These are phyloP conservation scores for Polyrhizophydium stewartii DNA, from an alignment of 371 early-diverging fungal genomes.

Conservation along the genomic window DNA sequence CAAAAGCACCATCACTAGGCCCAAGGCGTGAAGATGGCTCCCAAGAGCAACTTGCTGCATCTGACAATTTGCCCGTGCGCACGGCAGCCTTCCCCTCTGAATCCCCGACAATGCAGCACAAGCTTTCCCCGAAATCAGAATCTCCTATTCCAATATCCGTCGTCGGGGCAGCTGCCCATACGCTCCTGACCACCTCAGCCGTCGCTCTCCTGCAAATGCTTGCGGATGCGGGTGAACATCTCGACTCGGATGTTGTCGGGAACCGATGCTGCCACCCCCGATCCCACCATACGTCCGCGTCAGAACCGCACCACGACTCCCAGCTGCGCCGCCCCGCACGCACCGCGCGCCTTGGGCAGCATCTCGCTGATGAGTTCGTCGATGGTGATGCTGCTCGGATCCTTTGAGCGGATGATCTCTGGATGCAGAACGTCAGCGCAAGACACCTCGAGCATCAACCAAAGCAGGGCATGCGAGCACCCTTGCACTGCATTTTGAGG, in stretches of 20 bases:
- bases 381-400: slow-evolving; percentile 24
- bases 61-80: too few relatives aligned
- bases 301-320: too few relatives aligned
- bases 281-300: too few relatives aligned
- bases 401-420: slow-evolving; percentile 28
- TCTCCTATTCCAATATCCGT: too few relatives aligned
- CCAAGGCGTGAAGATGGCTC: too few relatives aligned
- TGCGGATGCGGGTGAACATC: slow-evolving; percentile 4
- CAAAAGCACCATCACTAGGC: slow-evolving; percentile 51
- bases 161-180: too few relatives aligned
- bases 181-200: not conserved
- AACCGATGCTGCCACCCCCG: slow-evolving; percentile 3
- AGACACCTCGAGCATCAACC: not conserved
- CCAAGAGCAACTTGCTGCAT: too few relatives aligned
- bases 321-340: too few relatives aligned
- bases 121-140: too few relatives aligned
- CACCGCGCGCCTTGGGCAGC: slow-evolving; percentile 32
- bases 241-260: slow-evolving; percentile 14
- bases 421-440: not conserved
- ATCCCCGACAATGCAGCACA: too few relatives aligned
- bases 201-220: slow-evolving; percentile 3
- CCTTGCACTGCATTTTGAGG: slow-evolving; percentile 27
- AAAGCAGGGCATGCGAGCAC: slow-evolving; percentile 4
- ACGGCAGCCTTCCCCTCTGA: too few relatives aligned
- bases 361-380: slow-evolving; percentile 33